phyloP scores from a whole-genome alignment of 2,329 filamentous ascomycete genomes.

The Elsinoe fawcettii region DNA sequence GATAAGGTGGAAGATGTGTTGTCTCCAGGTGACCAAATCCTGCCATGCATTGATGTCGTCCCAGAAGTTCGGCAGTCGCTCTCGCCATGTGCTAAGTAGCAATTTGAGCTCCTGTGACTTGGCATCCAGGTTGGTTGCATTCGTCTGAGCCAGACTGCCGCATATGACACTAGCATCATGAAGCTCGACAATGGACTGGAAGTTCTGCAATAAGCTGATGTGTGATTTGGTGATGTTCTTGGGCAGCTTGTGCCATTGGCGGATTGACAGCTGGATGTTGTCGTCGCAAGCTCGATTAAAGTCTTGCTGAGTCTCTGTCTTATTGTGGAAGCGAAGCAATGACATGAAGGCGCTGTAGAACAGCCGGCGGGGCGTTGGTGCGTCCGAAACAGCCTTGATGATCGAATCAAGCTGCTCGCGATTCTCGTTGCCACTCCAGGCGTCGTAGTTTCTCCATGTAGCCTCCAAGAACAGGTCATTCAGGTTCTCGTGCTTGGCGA shows the following conservation, averaged over 20 bases:
- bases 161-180: conserved; percentile 98
- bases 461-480: conserved; percentile 93
- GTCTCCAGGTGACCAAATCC: conserved; percentile 97
- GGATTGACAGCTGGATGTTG: conserved; percentile 90
- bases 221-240: conserved; percentile 89
- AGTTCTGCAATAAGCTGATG: conserved; percentile 89
- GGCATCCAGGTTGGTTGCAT: conserved; percentile 72
- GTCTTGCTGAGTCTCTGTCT: conserved; percentile 69
- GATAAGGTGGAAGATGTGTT: conserved; percentile 97
- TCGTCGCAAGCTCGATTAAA: conserved; percentile 91
- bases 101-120: conserved; percentile 96
- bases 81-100: conserved; percentile 87
- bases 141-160: conserved; percentile 79
- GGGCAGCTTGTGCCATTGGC: conserved; percentile 98
- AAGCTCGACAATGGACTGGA: conserved; percentile 93
- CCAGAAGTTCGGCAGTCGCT: conserved; percentile 94
- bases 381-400: conserved; percentile 96
- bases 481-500: conserved; percentile 97
- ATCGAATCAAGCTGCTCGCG: conserved; percentile 84
- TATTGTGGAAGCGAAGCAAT: conserved; percentile 85
- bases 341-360: conserved; percentile 99
- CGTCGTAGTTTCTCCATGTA: conserved; percentile 90
- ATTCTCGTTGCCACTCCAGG: conserved; percentile 81
- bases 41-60: conserved; percentile 99
- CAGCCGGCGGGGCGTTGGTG: conserved; percentile 81